These are phyloP conservation scores for Shiraia sp. DNA, from an alignment of 2,329 filamentous ascomycete species.

Conservation along the genomic window DNA sequence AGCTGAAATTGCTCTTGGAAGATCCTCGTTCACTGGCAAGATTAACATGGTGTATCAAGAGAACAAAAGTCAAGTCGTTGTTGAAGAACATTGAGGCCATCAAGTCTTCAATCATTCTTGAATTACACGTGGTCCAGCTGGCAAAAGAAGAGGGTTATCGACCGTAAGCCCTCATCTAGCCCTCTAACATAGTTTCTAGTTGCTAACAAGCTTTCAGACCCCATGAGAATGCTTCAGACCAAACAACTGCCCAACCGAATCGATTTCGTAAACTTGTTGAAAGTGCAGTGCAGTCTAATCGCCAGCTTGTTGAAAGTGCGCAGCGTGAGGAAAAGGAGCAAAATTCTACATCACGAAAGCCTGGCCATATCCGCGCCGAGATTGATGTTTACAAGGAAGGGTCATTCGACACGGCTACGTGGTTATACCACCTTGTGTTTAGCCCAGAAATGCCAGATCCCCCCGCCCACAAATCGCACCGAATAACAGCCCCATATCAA, in stretches of 20 bases:
- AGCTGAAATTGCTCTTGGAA: constrained; percentile 12
- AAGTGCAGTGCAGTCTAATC: constrained; percentile 19
- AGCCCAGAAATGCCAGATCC: not conserved
- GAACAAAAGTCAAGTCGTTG: constrained; percentile 16
- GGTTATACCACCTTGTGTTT: constrained; percentile 25
- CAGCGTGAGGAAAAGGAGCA: constrained; percentile 11
- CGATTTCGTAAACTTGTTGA: constrained; percentile 23
- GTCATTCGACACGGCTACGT: constrained; percentile 22
- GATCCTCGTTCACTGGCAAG: constrained; percentile 8
- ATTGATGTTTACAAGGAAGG: constrained; percentile 14
- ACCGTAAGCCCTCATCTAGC: constrained; percentile 1
- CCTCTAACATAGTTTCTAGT: too few relatives aligned
- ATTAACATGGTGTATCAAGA: constrained; percentile 19
- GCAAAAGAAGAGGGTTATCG: constrained; percentile 14
- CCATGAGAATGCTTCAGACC: not conserved
- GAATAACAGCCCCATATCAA: not conserved
- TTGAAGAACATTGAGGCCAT: constrained; percentile 26
- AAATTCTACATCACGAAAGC: constrained; percentile 1
- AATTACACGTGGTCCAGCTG: constrained; percentile 14
- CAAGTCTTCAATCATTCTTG: constrained; percentile 16
- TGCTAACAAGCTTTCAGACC: not conserved
- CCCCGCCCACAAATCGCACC: not conserved
- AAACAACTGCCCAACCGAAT: constrained; percentile 2
- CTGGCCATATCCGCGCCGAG: constrained; percentile 2
- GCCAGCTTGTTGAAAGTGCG: constrained; percentile 18